Percentiles rank a stretch among this genome's conserved stretches.
phyloP scores from a whole-genome alignment of 2,329 filamentous ascomycete species.

The Exophiala phaeomuriformis region DNA sequence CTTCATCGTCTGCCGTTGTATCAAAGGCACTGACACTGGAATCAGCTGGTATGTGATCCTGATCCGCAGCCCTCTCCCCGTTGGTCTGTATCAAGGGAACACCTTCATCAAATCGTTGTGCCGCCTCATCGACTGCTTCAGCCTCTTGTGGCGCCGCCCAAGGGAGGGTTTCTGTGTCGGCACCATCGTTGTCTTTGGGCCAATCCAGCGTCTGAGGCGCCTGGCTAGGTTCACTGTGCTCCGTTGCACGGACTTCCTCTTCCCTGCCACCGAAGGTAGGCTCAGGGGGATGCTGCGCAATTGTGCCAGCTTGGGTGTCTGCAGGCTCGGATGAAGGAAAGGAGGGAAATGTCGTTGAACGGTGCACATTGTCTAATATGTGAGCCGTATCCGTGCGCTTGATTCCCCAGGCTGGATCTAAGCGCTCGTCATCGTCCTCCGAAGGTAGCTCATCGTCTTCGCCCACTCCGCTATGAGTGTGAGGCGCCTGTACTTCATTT shows the following conservation, averaged over 20 bases:
- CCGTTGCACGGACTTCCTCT: neutral
- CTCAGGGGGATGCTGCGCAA: neutral
- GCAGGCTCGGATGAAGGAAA: conserved; percentile 1
- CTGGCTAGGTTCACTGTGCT: neutral
- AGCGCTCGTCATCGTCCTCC: conserved; percentile 20
- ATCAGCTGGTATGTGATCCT: neutral
- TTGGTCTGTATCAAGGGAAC: conserved; percentile 21
- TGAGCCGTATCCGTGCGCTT: conserved; percentile 19
- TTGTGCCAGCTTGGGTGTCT: neutral
- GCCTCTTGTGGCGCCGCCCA: conserved; percentile 15
- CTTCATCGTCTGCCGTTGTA: conserved; percentile 12
- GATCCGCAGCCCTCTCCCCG: neutral
- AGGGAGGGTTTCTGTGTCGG: neutral
- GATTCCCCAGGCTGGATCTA: conserved; percentile 27
- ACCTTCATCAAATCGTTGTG: conserved; percentile 24
- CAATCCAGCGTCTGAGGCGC: conserved; percentile 7
- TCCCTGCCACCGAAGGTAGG: neutral
- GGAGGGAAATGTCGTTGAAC: conserved; percentile 25
- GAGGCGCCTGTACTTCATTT: conserved; percentile 1
- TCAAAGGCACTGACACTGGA: conserved; percentile 4
- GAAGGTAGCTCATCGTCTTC: conserved; percentile 19
- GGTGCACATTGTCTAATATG: conserved; percentile 21
- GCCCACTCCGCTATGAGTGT: neutral
- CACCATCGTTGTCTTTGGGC: conserved; percentile 9
- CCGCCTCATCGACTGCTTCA: conserved; percentile 8